Base-by-base conservation (phyloP, 305 asterid genomes). In the Fraxinus velutina region DNA sequence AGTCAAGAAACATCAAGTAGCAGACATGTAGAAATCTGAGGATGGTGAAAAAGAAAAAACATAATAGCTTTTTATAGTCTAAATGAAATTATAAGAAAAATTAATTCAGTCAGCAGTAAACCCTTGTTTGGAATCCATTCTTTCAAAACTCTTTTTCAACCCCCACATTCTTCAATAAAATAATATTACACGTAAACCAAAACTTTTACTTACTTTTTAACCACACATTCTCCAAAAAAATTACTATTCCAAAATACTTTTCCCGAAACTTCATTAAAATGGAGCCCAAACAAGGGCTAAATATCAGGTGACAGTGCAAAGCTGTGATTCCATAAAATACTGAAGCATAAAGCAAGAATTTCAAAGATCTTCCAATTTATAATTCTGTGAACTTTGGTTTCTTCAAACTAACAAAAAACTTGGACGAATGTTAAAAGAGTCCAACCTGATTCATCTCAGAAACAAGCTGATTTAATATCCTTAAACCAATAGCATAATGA, bases 371-470 rank as follows among this genome's bases (percentile, higher is more conserved):
- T 76, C 36, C 30, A 68, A 42, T 62, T 22, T 64, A 42, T 57
- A 34, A 47, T 21, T 77, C 32, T 55, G 24, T 77, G 30, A 37
- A 57, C 73, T 60, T 80, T 72, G 32, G 37, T 68, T 80, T 30
- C 76, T 66, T 62, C 72, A 66, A 75, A 29, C 71, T 24, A 73
- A 80, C 72, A 73, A 81, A 55, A 50, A 77, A 76, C 60, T 32
- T 64, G 73, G 32, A 62, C n/a, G 6, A 22, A 47, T 79, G 70
- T 79, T 47, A 78, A 79, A 72, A 62, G 82, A 78, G 60, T 73
- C 91, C 55, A 84, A 96, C 99, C 99, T 96, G 99, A 86, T 89
- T 96, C 98, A 96, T 96, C 91, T 96, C 98, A 80, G 91, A 87
- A 80, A 96, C 97, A 84, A 96, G 97, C 88, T 94, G 98, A 88